Percentiles rank a stretch among this genome's conserved stretches.
Evolutionary conservation across 148 eudicot species (phyloP).

Genomic region (Camellia granthamiana): DNA sequence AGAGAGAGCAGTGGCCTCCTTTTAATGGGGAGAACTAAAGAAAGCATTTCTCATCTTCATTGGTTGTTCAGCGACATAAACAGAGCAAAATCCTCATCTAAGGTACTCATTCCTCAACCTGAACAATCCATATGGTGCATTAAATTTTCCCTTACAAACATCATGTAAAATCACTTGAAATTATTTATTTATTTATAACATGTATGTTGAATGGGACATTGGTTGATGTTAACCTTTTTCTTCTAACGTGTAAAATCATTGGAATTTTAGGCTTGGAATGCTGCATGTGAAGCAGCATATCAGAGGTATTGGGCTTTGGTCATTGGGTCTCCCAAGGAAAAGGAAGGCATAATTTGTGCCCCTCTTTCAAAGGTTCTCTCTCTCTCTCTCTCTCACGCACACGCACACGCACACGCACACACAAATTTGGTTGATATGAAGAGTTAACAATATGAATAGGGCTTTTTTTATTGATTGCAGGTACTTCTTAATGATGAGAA

Average conservation of each 20-base stretch:
- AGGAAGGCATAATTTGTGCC: slow-evolving; percentile 79
- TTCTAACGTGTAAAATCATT: not conserved
- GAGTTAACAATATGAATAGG: not conserved
- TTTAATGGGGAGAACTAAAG: slow-evolving; percentile 88
- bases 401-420: not conserved
- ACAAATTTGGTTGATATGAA: not conserved
- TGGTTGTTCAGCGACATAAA: slow-evolving; percentile 58
- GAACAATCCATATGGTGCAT: slow-evolving; percentile 9
- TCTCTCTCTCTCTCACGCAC: slow-evolving; percentile 2
- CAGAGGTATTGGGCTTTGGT: slow-evolving; percentile 94
- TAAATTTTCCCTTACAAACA: slow-evolving; percentile 1
- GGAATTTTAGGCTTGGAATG: slow-evolving; percentile 61
- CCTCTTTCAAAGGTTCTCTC: slow-evolving; percentile 73
- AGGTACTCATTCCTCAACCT: slow-evolving; percentile 45
- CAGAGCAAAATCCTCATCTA: slow-evolving; percentile 48
- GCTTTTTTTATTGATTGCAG: slow-evolving; percentile 31
- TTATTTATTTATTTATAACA: not conserved
- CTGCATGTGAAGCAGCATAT: slow-evolving; percentile 61
- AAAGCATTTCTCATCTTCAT: slow-evolving; percentile 63
- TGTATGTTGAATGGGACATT: not conserved
- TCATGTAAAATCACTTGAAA: no score
- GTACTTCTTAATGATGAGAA: slow-evolving; percentile 84
- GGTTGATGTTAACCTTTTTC: not conserved
- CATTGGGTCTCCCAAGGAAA: slow-evolving; percentile 81
- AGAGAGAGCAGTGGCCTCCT: slow-evolving; percentile 88